Evolutionary conservation across 805 yeast genomes (phyloP).

Genomic region (Candida xiaguanensis): DNA sequence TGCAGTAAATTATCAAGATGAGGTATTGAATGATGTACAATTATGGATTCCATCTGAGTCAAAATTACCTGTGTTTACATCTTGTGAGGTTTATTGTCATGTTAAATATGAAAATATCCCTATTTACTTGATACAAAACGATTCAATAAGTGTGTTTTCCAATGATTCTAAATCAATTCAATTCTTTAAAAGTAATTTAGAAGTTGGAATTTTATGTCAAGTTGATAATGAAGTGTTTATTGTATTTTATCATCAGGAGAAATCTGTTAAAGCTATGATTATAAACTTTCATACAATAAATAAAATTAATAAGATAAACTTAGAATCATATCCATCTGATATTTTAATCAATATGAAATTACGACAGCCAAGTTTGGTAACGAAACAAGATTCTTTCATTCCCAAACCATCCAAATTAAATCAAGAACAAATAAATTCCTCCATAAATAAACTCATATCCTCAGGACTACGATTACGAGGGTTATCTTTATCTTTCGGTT

Average conservation of each 20-base stretch:
- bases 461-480: constrained; percentile 43
- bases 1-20: background rate
- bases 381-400: constrained; percentile 12
- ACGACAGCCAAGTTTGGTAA: background rate
- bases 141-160: constrained; percentile 21
- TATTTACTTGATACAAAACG: constrained; percentile 17
- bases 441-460: constrained; percentile 31
- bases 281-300: constrained; percentile 3
- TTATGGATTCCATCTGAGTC: constrained; percentile 14
- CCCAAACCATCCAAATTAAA: constrained; percentile 18
- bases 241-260: constrained; percentile 21
- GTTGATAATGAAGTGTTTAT: constrained; percentile 15
- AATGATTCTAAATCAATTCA: constrained; percentile 12
- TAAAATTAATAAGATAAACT: constrained; percentile 5
- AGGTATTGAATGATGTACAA: constrained; percentile 17
- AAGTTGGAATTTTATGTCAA: constrained; percentile 19
- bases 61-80: background rate
- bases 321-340: background rate
- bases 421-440: constrained; percentile 29
- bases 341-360: background rate
- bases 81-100: background rate
- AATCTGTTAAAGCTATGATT: constrained; percentile 6
- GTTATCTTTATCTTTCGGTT: constrained; percentile 19
- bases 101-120: constrained; percentile 17
- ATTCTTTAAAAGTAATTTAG: constrained; percentile 16